A percentile compares a stretch with the other conserved stretches of the same genome.
Evolutionary conservation across 1,139 yeast species (phyloP).

Genomic region (Sugiyamaella pinicola): DNA sequence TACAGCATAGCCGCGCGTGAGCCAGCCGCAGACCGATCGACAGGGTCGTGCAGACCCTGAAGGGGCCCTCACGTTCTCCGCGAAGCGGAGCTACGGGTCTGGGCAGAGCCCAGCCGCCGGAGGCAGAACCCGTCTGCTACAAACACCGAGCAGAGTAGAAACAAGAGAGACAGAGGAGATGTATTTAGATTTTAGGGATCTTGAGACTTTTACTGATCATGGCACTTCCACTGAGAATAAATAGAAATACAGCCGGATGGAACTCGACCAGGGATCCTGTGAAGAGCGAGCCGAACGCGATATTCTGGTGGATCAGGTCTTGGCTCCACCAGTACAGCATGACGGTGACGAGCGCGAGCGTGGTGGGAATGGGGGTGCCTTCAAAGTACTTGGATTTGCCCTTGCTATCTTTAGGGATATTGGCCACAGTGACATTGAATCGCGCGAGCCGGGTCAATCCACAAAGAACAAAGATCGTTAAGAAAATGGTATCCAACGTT

Average conservation of each 20-base stretch:
- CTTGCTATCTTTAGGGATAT: slow-evolving; percentile 80
- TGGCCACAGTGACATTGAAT: slow-evolving; percentile 90
- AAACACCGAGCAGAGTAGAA: background rate
- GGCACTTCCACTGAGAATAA: slow-evolving; percentile 81
- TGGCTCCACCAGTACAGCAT: slow-evolving; percentile 65
- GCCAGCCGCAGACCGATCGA: slow-evolving; percentile 1
- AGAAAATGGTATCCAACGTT: slow-evolving; percentile 72
- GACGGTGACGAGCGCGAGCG: slow-evolving; percentile 67
- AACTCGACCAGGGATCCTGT: slow-evolving; percentile 63
- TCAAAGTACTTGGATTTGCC: slow-evolving; percentile 88
- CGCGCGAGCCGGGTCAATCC: slow-evolving; percentile 93
- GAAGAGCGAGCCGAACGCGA: slow-evolving; percentile 68
- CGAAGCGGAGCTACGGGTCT: too few relatives aligned
- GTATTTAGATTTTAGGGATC: slow-evolving; percentile 75
- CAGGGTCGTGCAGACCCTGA: slow-evolving; percentile 1
- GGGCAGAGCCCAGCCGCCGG: background rate
- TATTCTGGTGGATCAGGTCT: slow-evolving; percentile 45
- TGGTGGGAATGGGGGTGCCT: slow-evolving; percentile 94
- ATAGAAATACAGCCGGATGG: slow-evolving; percentile 68
- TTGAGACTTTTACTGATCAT: slow-evolving; percentile 89
- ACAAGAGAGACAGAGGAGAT: too few relatives aligned
- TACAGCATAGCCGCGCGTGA: background rate
- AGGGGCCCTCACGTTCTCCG: too few relatives aligned
- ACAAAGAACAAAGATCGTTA: slow-evolving; percentile 86
- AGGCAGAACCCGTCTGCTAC: background rate